Base-by-base conservation (phyloP, 345 rosid genomes). In the Psidium guajava region DNA sequence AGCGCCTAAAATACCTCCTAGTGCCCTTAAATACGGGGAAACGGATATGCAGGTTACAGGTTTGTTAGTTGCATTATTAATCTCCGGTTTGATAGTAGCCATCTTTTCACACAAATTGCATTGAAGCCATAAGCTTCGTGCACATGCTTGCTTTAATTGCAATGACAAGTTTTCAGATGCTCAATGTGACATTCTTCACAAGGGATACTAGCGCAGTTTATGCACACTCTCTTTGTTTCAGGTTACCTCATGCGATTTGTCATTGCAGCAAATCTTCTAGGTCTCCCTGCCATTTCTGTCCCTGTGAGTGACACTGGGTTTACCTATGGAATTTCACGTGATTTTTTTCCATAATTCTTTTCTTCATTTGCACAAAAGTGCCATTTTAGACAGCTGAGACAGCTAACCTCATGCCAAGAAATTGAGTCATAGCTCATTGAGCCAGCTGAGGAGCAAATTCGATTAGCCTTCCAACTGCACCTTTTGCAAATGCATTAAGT, bases 281-380 rank as follows among this genome's bases (percentile, higher is more conserved):
- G 98, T 83, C 86, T 96, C 50, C 98, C 98, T 21, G 98, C 98
- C 88, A 93, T 95, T 83, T 90, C 97, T 85, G 87, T 96, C 87
- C 98, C 98, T 3, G 98, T 96, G 87, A 91, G 95, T 82, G 42
- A 16, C 22, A 14, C 25, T 52, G 36, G 83, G 40, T 44, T 81
- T 52, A 15, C 22, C n/a, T 52, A 18, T 18, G 47, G 58, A 28
- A 82, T 82, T 82, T 82, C 42, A 4, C 0, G 40, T n/a, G 32
- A 50, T 27, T n/a, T 51, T 82, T 40, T 40, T 40, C 42, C 42
- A 5, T 40, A 44, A 81, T 42, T 57, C 61, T 4, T 20, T 56
- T 54, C 40, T 44, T 83, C 42, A 44, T 77, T 56, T 47, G 53
- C 80, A 10, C n/a, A 55, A 53, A 82, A 82, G 20, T 28, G 83